These are phyloP conservation scores for Trichoderma sp. DNA, from an alignment of 2,329 filamentous ascomycete species.

Conservation along the genomic window DNA sequence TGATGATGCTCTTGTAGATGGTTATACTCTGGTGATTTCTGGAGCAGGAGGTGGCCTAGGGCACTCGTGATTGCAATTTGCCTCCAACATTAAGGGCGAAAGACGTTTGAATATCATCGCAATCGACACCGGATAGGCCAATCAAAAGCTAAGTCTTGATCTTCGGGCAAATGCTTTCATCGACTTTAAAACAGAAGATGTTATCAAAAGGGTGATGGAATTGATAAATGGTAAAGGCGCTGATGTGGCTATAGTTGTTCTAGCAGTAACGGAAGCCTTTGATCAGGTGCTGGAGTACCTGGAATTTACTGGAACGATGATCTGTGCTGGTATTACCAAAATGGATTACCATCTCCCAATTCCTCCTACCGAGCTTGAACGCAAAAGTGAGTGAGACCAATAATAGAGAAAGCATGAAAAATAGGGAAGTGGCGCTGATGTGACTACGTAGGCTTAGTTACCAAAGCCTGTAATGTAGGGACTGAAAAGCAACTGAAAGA, in stretches of 20 bases:
- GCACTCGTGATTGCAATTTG: background rate
- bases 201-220: background rate
- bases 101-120: background rate
- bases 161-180: background rate
- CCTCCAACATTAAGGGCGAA: background rate
- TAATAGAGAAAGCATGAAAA: fast-evolving
- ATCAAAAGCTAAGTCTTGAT: background rate
- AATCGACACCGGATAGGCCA: background rate
- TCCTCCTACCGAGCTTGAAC: background rate
- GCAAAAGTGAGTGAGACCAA: background rate
- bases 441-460: background rate
- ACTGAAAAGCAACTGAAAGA: background rate
- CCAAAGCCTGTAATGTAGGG: background rate
- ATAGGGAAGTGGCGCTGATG: background rate
- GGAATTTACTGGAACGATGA: background rate
- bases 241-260: background rate
- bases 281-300: background rate
- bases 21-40: background rate
- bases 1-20: background rate
- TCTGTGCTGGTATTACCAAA: background rate
- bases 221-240: conserved; percentile 1
- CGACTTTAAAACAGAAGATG: background rate
- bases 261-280: background rate
- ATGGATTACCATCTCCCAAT: background rate
- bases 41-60: background rate